A percentile compares a stretch with the other conserved stretches of the same genome.
Conservation (phyloP, 768 basidiomycete genomes). For the Phaeotremella skinneri region DNA sequence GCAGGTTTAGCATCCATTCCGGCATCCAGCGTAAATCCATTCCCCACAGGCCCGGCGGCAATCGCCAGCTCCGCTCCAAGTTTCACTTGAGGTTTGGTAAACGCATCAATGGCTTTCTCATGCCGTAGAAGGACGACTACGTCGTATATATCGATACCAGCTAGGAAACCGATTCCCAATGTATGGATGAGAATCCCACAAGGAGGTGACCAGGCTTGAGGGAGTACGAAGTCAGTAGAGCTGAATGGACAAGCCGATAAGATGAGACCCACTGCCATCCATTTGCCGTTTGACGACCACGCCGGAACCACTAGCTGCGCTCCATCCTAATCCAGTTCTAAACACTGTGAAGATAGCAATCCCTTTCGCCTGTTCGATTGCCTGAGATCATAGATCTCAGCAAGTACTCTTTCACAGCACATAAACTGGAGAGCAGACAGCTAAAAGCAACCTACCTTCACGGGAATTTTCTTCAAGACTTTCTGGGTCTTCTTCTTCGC, state of each 20-base stretch:
- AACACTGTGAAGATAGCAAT: neutral
- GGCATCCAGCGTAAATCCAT: conserved; percentile 5
- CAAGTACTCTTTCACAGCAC: too few species aligned
- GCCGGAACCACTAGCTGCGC: neutral
- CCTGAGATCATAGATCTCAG: too few species aligned
- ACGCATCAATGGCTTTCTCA: conserved; percentile 5
- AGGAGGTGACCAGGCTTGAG: conserved; percentile 3
- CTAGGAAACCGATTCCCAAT: neutral
- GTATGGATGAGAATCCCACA: conserved; percentile 3
- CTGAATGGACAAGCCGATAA: neutral
- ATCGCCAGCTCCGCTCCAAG: conserved; percentile 3
- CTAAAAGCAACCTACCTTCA: conserved; percentile 2
- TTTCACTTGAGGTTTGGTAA: conserved; percentile 11
- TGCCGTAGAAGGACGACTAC: conserved; percentile 3
- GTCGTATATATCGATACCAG: conserved; percentile 10
- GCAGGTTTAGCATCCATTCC: conserved; percentile 6
- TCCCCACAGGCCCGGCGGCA: conserved; percentile 8
- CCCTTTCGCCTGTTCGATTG: neutral
- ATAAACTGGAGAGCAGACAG: too few species aligned
- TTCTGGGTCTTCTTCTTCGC: conserved; percentile 4
- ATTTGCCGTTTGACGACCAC: neutral
- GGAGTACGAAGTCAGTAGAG: neutral
- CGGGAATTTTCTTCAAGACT: neutral
- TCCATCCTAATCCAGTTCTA: neutral
- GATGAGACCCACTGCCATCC: neutral